These are phyloP conservation scores for Chrysopogon serrulatus DNA, from an alignment of 176 grass and related monocot genomes.

Conservation along the genomic window DNA sequence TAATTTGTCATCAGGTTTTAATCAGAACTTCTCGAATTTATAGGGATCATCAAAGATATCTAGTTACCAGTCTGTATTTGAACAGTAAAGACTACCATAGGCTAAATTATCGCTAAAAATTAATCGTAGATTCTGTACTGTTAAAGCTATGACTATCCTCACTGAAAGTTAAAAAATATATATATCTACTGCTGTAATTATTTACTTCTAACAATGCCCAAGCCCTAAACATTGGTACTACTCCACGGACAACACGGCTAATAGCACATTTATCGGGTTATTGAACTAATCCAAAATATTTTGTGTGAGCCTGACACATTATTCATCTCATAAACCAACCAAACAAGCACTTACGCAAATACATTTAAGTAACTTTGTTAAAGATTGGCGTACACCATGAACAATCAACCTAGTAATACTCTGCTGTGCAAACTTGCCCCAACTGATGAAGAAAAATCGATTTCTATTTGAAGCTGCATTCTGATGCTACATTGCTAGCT, in stretches of 20 bases:
- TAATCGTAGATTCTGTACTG: neutral
- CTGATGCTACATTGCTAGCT: neutral
- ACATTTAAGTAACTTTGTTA: neutral
- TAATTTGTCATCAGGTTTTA: conserved; percentile 3
- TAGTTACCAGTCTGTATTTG: neutral
- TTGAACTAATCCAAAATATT: neutral
- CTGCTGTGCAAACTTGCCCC: neutral
- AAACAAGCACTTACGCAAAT: neutral
- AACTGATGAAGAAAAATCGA: neutral
- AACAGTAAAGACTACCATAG: neutral
- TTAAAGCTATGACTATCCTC: neutral
- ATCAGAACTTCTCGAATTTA: neutral
- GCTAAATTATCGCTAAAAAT: neutral
- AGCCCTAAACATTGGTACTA: neutral
- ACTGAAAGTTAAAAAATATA: neutral
- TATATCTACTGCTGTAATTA: neutral
- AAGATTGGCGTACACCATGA: neutral
- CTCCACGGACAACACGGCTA: no score
- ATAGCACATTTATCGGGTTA: neutral
- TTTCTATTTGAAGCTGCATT: neutral
- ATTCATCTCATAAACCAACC: neutral
- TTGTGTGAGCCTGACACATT: neutral
- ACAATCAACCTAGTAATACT: neutral
- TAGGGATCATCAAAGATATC: neutral
- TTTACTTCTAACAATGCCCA: neutral